Evolutionary conservation across 2,329 filamentous ascomycete species (phyloP).

Genomic region (Nigrospora sphaerica): DNA sequence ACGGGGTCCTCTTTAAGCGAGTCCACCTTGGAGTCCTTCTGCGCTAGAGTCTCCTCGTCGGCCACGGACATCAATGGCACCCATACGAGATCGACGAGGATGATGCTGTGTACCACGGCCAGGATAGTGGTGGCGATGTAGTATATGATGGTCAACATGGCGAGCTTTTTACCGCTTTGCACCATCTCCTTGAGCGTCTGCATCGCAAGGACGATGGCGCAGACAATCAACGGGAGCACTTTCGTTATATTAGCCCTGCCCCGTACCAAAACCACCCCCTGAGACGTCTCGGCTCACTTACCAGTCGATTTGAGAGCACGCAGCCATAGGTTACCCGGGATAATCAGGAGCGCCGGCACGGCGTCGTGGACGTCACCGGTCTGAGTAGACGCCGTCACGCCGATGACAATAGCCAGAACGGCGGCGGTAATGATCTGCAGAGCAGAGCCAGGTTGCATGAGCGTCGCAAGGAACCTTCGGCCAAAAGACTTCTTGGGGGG

Average conservation of each 20-base stretch:
- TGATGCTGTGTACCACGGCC: slow-evolving; percentile 37
- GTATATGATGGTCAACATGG: slow-evolving; percentile 41
- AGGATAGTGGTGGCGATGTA: slow-evolving; percentile 42
- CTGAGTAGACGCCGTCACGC: slow-evolving; percentile 33
- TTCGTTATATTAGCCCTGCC: neutral
- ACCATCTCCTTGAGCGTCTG: slow-evolving; percentile 39
- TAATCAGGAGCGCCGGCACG: slow-evolving; percentile 33
- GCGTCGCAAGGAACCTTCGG: no score
- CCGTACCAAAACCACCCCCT: no score
- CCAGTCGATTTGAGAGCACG: slow-evolving; percentile 40
- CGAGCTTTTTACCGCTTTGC: slow-evolving; percentile 32
- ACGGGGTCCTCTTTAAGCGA: slow-evolving; percentile 27
- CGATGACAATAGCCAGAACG: slow-evolving; percentile 40
- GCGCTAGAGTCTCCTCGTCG: slow-evolving; percentile 20
- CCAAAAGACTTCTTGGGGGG: no score
- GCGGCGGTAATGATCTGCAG: slow-evolving; percentile 43
- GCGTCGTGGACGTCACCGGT: slow-evolving; percentile 34
- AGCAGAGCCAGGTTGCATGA: slow-evolving; percentile 31
- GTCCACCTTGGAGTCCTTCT: slow-evolving; percentile 21
- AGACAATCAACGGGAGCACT: slow-evolving; percentile 45
- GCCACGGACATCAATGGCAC: slow-evolving; percentile 33
- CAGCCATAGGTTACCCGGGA: slow-evolving; percentile 43
- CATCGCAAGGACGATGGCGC: slow-evolving; percentile 43
- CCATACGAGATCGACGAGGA: slow-evolving; percentile 41
- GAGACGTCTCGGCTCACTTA: slow-evolving; percentile 15